Evolutionary conservation across 768 basidiomycete species (phyloP).

Genomic region (Leucogyrophana mollusca): DNA sequence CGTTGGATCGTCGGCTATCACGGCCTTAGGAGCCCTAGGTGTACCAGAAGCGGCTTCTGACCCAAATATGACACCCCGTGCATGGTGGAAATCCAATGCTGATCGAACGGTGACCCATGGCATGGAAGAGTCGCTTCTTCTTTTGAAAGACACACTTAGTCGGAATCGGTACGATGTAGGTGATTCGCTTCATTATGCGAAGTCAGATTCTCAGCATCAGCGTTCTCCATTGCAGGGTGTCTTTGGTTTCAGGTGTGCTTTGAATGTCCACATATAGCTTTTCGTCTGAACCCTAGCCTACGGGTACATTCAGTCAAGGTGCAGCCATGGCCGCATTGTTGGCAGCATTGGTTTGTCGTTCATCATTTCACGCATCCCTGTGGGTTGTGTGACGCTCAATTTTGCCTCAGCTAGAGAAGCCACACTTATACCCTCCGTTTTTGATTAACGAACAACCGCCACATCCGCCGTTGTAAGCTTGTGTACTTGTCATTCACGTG

Average conservation of each 20-base stretch:
- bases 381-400: slow-evolving; percentile 3
- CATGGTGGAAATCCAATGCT: slow-evolving; percentile 66
- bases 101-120: slow-evolving; percentile 53
- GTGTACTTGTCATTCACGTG: background rate
- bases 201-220: background rate
- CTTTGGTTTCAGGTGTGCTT: slow-evolving; percentile 70
- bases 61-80: slow-evolving; percentile 56
- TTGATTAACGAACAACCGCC: slow-evolving; percentile 60
- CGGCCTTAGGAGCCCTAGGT: slow-evolving; percentile 35
- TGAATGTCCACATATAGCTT: background rate
- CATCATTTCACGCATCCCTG: background rate
- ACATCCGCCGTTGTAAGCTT: slow-evolving; percentile 72
- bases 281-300: slow-evolving; percentile 5
- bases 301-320: slow-evolving; percentile 56
- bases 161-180: slow-evolving; percentile 67
- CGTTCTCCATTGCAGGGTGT: slow-evolving; percentile 52
- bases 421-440: slow-evolving; percentile 54
- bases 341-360: slow-evolving; percentile 57
- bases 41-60: slow-evolving; percentile 44
- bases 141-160: slow-evolving; percentile 56
- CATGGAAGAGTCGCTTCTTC: slow-evolving; percentile 53
- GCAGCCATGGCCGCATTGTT: slow-evolving; percentile 73
- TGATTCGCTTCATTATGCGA: slow-evolving; percentile 4
- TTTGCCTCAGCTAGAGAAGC: slow-evolving; percentile 48
- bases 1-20: slow-evolving; percentile 22